A percentile compares a stretch with the other conserved stretches of the same genome.
Evolutionary conservation across 176 grass and related monocot species (phyloP).

Genomic region (Eleusine indica): DNA sequence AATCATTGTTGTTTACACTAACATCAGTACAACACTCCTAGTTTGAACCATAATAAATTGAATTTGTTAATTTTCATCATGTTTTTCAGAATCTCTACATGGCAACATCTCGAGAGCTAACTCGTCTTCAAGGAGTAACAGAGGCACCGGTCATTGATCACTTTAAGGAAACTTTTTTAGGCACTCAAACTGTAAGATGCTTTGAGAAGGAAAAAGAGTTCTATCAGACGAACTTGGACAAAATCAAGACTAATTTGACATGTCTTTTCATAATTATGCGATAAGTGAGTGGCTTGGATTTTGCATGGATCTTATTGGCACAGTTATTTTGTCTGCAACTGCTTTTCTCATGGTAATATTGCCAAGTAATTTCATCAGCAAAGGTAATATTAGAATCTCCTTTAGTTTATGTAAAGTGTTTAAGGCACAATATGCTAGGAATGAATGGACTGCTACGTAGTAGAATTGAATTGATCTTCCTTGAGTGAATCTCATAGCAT

Average conservation of each 20-base stretch:
- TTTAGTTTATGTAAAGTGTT: no score
- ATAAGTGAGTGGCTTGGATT: conserved; percentile 92
- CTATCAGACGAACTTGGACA: conserved; percentile 69
- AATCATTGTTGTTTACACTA: conserved; percentile 24
- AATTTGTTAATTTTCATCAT: background rate
- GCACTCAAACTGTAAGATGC: conserved; percentile 76
- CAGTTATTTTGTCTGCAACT: conserved; percentile 73
- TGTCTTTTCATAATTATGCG: conserved; percentile 85
- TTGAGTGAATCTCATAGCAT: no score
- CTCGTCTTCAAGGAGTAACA: conserved; percentile 83
- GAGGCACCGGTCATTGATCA: conserved; percentile 89
- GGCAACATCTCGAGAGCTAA: conserved; percentile 81
- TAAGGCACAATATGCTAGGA: no score
- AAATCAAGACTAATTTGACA: conserved; percentile 81
- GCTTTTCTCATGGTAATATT: conserved; percentile 90
- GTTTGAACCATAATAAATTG: background rate
- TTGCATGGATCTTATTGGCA: conserved; percentile 85
- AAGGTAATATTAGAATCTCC: conserved; percentile 53
- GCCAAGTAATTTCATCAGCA: conserved; percentile 85
- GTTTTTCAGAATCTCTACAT: conserved; percentile 69
- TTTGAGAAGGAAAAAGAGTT: conserved; percentile 77
- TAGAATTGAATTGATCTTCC: no score
- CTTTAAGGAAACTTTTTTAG: conserved; percentile 85
- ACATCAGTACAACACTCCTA: background rate
- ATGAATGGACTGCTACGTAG: no score